Evolutionary conservation across 2,329 filamentous ascomycete species (phyloP), one percentile per base, ranked within the genome.

Genomic region (Thielaviopsis populi): DNA sequence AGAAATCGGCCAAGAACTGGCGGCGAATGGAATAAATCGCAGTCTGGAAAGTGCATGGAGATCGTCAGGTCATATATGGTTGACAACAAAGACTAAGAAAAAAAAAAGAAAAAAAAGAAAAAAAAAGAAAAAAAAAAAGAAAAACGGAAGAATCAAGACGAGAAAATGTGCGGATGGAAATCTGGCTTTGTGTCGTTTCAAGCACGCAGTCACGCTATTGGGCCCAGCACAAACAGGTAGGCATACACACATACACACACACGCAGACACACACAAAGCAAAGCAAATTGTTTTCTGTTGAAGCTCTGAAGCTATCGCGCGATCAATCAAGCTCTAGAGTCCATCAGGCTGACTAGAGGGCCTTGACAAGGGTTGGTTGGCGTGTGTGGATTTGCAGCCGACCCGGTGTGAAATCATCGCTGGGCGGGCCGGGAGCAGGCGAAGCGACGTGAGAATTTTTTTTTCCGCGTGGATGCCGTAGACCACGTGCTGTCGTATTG

Each of bases 351-450:
- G 59, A 61, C 40, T 48, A 3, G 33, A 37, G 53, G 19, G 8
- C 53, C 24, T 56, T 30, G 15, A 19, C 15, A 7, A 37, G 27
- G 27, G 30, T 33, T 27, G 27, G 5, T n/a, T 33, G 27, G 15
- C 27, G 61, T 58, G 68, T 67, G 66, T 66, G 65, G 65, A 70
- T 69, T 69, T 67, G 37, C 56, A 24, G 61, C 46, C 33, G 43
- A 61, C 64, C 67, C 65, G 67, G 68, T 69, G 68, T 62, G 66
- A 65, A 64, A 61, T 17, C 11, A 22, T 24, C 24, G 3, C 24
- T 24, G 19, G 24, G 13, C 19, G 13, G 13, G 46, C 13, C 4
- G 22, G 22, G 11, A 11, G 19, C 10, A 7, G 13, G 13, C 1
- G 1, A 17, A 50, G 22, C 24, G 10, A 46, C 2, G 40, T 17